Percentiles rank a stretch among this genome's conserved stretches.
Conservation (phyloP, 305 asterid species). For the Euphrasia arctica region DNA sequence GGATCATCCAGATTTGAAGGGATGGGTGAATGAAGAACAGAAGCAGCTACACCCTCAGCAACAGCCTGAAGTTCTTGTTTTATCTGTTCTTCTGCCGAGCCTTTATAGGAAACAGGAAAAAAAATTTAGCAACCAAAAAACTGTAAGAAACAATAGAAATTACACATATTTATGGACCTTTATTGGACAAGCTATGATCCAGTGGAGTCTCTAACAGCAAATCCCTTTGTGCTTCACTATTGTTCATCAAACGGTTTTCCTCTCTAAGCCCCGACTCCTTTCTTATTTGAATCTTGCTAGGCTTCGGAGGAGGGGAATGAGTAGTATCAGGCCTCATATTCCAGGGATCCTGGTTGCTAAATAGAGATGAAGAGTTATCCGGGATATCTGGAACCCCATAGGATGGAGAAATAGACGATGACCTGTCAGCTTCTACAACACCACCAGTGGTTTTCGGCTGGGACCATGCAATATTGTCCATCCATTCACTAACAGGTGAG, state of each 20-base stretch:
- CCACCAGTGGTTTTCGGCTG: conserved; percentile 40
- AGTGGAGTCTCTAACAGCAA: conserved; percentile 33
- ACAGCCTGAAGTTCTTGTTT: conserved; percentile 94
- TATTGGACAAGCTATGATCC: conserved; percentile 46
- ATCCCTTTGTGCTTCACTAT: conserved; percentile 25
- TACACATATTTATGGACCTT: conserved; percentile 40
- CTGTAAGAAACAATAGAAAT: conserved; percentile 7
- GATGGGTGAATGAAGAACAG: conserved; percentile 68
- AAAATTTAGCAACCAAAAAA: conserved; percentile 25
- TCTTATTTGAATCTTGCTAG: conserved; percentile 52
- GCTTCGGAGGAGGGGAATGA: conserved; percentile 67
- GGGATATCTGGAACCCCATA: conserved; percentile 36
- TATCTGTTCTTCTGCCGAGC: conserved; percentile 73
- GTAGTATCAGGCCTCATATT: conserved; percentile 47
- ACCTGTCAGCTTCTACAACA: conserved; percentile 35
- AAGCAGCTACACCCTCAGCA: conserved; percentile 94
- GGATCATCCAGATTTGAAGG: conserved; percentile 48
- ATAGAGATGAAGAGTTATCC: conserved; percentile 48
- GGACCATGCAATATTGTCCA: conserved; percentile 37
- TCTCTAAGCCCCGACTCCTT: conserved; percentile 50
- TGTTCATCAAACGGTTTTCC: conserved; percentile 30
- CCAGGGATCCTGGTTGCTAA: conserved; percentile 68
- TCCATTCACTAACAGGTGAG: conserved; percentile 38
- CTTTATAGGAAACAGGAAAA: conserved; percentile 33
- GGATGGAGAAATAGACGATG: conserved; percentile 35